Evolutionary conservation across 768 basidiomycete species (phyloP), one percentile per base, ranked within the genome.

Genomic region (Lyophyllum atratum): DNA sequence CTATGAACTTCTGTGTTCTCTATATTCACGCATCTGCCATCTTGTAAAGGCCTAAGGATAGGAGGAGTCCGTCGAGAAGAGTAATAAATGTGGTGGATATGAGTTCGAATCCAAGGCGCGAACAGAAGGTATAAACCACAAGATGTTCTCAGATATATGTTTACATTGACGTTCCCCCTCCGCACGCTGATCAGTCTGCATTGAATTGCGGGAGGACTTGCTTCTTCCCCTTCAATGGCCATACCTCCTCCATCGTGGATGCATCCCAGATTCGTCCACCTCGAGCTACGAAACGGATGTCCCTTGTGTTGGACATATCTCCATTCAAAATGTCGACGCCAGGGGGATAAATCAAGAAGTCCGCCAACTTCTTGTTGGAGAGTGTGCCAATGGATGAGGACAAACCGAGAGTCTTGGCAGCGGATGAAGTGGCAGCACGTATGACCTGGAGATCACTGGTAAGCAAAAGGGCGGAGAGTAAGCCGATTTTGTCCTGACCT

Each of bases 261-360:
- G 89, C 87, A 48, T 84, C 80, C 86, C 87, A 90, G 47, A 90
- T 73, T 56, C 86, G 77, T n/a, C 89, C 87, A 22, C 87, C 87
- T 44, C 86, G 75, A 0, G 77, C 80, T 24, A 91, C 88, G 56
- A 80, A 80, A 28, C 66, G 69, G 47, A 89, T 71, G 15, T 87
- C 73, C 43, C 74, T 70, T 4, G 86, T 84, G 54, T 72, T 70
- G 9, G 66, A 69, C 47, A 87, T 82, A 46, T 81, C 77, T 33
- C 73, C 85, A 8, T 76, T 65, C 12, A 90, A 68, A 15, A 91
- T 70, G 65, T 90, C 76, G 29, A 87, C 75, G 3, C 75, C 83
- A 4, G 80, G 77, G 3, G 84, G 85, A 64, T 87, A 91, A 37
- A 91, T 67, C 37, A 90, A 65, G 50, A 89, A 80, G 65, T 91